Base-by-base conservation (phyloP, 2,329 filamentous ascomycete species). In the Neospermospora avenae region DNA sequence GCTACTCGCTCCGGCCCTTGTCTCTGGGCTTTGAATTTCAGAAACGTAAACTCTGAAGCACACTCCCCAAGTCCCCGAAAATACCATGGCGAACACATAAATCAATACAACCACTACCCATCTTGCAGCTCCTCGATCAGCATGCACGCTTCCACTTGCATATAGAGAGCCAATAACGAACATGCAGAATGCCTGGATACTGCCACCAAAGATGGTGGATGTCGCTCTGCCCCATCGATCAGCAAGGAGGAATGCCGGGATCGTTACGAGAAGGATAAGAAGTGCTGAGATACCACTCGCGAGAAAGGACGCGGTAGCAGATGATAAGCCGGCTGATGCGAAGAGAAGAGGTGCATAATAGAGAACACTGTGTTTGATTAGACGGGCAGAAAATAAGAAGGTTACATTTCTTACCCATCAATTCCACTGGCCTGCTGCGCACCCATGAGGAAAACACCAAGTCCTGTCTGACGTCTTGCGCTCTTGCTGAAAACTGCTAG, bases 311-410 rank as follows among this genome's bases (percentile, higher is more conserved):
- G 82, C 77, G 24, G 77, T 80, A 3, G 77, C 73, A 0, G 80
- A 81, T 7, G 77, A 75, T 11, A 87, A 75, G 0, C 85, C 85
- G 1, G 85, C 83, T 55, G 84, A 81, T 24, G 78, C 72, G 64
- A 88, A 88, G 0, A 88, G 75, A 0, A 81, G 72, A 0, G 85
- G 85, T 0, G 84, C 83, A 59, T 88, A 88, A 60, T 85, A 87
- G 28, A 31, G 28, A 31, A 31, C 28, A 31, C 28, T n/a, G n/a
- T n/a, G n/a, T n/a, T n/a, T n/a, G n/a, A n/a, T n/a, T n/a, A n/a
- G n/a, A n/a, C n/a, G n/a, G n/a, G n/a, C n/a, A n/a, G n/a, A n/a
- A n/a, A n/a, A n/a, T n/a, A n/a, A n/a, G n/a, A n/a, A n/a, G n/a
- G n/a, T n/a, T n/a, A n/a, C n/a, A n/a, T n/a, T n/a, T n/a, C n/a